Evolutionary conservation across 2,329 filamentous ascomycete genomes (phyloP), one percentile per base, ranked within the genome.

Genomic region (Verticillium longisporum): DNA sequence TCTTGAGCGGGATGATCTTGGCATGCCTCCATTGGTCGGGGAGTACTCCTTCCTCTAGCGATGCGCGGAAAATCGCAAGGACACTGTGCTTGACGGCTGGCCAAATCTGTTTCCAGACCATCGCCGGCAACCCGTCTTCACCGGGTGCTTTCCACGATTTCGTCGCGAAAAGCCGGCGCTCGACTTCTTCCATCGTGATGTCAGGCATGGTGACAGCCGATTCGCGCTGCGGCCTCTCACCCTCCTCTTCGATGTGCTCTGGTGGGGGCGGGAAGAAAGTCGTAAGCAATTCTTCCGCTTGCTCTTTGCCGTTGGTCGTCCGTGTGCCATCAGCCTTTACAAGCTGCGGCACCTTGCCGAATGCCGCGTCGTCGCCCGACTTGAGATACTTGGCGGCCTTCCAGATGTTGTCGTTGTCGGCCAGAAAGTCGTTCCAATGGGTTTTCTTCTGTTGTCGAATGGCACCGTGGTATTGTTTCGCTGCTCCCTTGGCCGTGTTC

Each of bases 1-100:
- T 72, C 64, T 67, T 70, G 2, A 72, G 63, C n/a, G 66, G 69
- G 26, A 71, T 68, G 26, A 70, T 71, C 56, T 69, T 71, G 4
- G 67, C 41, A 6, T 55, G 9, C 21, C 60, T 54, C 41, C 15
- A 58, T 10, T 60, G 14, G 1, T 26, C 5, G 7, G 58, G 58
- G 21, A 60, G 18, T 1, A 21, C 53, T 21, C 58, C 53, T 14
- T 31, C 58, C 7, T 41, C 18, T 2, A n/a, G 56, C 53, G 62
- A 69, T 11, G 56, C 38, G 11, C 34, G 59, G 37, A 67, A 68
- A 1, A 67, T 54, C 14, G 33, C 18, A 15, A 68, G 11, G 6
- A 68, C 55, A 18, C 58, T 21, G 13, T 63, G 18, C 50, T 62
- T 61, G 5, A 64, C 61, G 5, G 50, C 59, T n/a, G 58, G 61